A percentile compares a stretch with the other conserved stretches of the same genome.
Conservation (phyloP, 805 yeast genomes). For the Monosporozyma yasuniensis region DNA sequence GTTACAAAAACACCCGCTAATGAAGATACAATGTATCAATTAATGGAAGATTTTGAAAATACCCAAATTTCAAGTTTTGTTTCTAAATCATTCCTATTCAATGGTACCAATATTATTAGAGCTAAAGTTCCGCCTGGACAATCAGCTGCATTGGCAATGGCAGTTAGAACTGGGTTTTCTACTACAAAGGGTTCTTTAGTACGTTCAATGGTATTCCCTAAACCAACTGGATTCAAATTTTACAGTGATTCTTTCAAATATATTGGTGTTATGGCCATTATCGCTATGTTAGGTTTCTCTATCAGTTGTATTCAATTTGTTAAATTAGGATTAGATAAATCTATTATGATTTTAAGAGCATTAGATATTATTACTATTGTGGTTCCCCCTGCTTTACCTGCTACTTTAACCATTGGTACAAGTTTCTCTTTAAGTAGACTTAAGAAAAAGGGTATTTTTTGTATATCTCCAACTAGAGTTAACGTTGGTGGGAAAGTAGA, state of each 20-base stretch:
- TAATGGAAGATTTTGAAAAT: slow-evolving; percentile 47
- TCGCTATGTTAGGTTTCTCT: slow-evolving; percentile 78
- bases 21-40: slow-evolving; percentile 47
- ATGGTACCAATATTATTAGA: slow-evolving; percentile 83
- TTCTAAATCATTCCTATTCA: slow-evolving; percentile 68
- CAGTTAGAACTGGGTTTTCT: slow-evolving; percentile 80
- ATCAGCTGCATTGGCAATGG: slow-evolving; percentile 70
- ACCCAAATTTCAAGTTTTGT: slow-evolving; percentile 54
- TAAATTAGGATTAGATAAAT: slow-evolving; percentile 58
- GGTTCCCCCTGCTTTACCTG: slow-evolving; percentile 98
- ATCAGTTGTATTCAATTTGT: slow-evolving; percentile 79
- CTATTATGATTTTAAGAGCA: slow-evolving; percentile 75
- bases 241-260: slow-evolving; percentile 92
- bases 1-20: slow-evolving; percentile 71
- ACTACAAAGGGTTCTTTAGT: slow-evolving; percentile 93
- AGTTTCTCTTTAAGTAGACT: slow-evolving; percentile 80
- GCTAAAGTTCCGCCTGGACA: slow-evolving; percentile 54
- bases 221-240: slow-evolving; percentile 86
- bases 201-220: slow-evolving; percentile 94
- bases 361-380: slow-evolving; percentile 91
- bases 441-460: slow-evolving; percentile 60
- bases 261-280: slow-evolving; percentile 84
- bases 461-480: slow-evolving; percentile 90
- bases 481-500: slow-evolving; percentile 95
- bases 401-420: slow-evolving; percentile 93